A percentile compares a stretch with the other conserved stretches of the same genome.
Evolutionary conservation across 2,329 filamentous ascomycete species (phyloP).

Genomic region (Exophiala lecanii-corni): DNA sequence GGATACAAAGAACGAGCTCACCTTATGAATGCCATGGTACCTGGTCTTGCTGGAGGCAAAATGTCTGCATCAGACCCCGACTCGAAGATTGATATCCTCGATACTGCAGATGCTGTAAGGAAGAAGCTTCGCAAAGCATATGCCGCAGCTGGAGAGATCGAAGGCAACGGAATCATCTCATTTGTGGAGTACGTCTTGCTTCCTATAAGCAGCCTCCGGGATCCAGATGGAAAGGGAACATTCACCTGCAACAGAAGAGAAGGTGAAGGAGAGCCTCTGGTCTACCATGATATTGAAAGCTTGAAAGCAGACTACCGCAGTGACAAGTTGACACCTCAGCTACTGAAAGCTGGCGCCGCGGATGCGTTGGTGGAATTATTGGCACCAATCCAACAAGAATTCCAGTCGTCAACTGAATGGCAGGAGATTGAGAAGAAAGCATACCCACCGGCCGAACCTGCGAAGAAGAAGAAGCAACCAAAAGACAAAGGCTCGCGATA

Average conservation of each 20-base stretch:
- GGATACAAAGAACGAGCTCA: constrained; percentile 75
- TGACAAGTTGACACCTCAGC: constrained; percentile 80
- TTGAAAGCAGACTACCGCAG: constrained; percentile 75
- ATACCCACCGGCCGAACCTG: constrained; percentile 66
- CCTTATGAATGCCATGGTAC: constrained; percentile 83
- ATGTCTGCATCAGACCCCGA: constrained; percentile 58
- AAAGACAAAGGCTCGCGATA: constrained; percentile 70
- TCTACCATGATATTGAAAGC: constrained; percentile 71
- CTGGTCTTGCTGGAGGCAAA: constrained; percentile 76
- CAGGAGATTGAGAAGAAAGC: constrained; percentile 70
- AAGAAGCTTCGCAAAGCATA: constrained; percentile 86
- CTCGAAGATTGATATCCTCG: constrained; percentile 91
- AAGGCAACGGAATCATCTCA: constrained; percentile 80
- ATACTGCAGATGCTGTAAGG: constrained; percentile 65
- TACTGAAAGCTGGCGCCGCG: constrained; percentile 78
- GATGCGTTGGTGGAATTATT: constrained; percentile 62
- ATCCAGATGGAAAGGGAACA: constrained; percentile 43
- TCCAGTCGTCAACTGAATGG: constrained; percentile 69
- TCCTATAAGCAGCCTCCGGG: constrained; percentile 63
- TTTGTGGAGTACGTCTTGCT: constrained; percentile 86
- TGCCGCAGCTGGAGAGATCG: constrained; percentile 67
- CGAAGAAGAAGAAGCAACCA: constrained; percentile 62
- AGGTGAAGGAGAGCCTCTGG: constrained; percentile 65
- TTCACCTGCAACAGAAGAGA: constrained; percentile 63
- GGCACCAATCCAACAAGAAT: constrained; percentile 71